phyloP scores from a whole-genome alignment of 148 eudicot genomes.

The Vaccinium myrtillus region DNA sequence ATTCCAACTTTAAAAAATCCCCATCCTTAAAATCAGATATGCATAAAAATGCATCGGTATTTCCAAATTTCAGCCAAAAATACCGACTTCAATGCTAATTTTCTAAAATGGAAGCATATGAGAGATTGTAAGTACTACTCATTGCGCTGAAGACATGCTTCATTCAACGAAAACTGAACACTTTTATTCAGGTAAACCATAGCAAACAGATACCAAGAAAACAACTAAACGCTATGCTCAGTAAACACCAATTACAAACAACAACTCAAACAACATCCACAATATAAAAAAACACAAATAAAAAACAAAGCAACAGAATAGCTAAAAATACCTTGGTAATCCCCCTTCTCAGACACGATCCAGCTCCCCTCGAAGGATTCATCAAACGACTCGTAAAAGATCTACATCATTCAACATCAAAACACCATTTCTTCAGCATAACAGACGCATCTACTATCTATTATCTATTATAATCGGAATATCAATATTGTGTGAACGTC shows the following conservation, averaged over 20 bases:
- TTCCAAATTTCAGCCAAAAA: not conserved
- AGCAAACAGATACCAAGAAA: not conserved
- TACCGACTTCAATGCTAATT: too few relatives aligned
- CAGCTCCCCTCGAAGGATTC: conserved; percentile 78
- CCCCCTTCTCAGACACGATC: conserved; percentile 79
- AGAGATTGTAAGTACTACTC: not conserved
- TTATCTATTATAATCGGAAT: not conserved
- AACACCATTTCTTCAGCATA: conserved; percentile 11
- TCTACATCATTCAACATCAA: conserved; percentile 31
- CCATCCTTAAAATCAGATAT: too few relatives aligned
- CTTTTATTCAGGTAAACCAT: not conserved
- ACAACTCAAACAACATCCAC: not conserved
- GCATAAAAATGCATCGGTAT: not conserved
- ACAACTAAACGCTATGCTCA: not conserved
- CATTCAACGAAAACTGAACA: not conserved
- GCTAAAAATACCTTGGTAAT: conserved; percentile 53
- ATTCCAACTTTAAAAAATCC: not conserved
- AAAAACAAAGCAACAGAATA: not conserved
- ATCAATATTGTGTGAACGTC: not conserved
- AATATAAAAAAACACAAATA: not conserved
- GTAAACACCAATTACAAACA: not conserved
- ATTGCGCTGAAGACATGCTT: not conserved
- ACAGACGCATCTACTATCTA: not conserved
- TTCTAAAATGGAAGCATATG: not conserved
- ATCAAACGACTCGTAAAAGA: conserved; percentile 75